phyloP scores from a whole-genome alignment of 2,329 filamentous ascomycete genomes.

The Penicillium crustosum region DNA sequence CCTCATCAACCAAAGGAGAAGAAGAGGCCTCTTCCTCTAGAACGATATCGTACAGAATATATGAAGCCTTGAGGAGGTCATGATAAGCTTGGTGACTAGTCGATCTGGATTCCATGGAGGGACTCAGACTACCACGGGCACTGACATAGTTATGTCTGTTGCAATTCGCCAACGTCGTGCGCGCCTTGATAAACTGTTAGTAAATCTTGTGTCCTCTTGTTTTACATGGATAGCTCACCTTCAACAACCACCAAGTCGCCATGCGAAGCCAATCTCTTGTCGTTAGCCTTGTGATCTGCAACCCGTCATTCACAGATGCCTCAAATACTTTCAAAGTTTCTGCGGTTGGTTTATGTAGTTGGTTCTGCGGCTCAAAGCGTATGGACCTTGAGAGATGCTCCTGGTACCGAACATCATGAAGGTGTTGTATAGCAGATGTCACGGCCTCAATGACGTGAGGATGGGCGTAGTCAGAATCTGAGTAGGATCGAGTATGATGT shows the following conservation, averaged over 20 bases:
- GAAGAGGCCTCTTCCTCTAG: conserved; percentile 23
- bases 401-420: conserved; percentile 25
- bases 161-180: conserved; percentile 24
- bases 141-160: conserved; percentile 21
- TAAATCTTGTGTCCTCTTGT: too few relatives aligned
- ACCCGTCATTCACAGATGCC: conserved; percentile 20
- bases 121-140: conserved; percentile 26
- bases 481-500: conserved; percentile 1
- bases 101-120: conserved; percentile 23
- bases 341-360: conserved; percentile 26
- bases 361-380: conserved; percentile 29
- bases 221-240: background rate
- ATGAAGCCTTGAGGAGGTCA: conserved; percentile 35
- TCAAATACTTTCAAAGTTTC: conserved; percentile 23
- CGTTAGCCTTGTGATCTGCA: conserved; percentile 24
- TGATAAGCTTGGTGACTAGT: conserved; percentile 32
- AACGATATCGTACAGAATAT: conserved; percentile 35
- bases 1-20: conserved; percentile 29
- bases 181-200: conserved; percentile 20
- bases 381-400: conserved; percentile 30
- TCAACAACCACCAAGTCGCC: conserved; percentile 35
- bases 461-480: conserved; percentile 1
- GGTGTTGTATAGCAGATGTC: conserved; percentile 27
- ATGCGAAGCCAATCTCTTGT: conserved; percentile 33
- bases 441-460: conserved; percentile 22